phyloP scores from a whole-genome alignment of 495 filamentous ascomycete species.

The Hypoxylon lienhwacheense region DNA sequence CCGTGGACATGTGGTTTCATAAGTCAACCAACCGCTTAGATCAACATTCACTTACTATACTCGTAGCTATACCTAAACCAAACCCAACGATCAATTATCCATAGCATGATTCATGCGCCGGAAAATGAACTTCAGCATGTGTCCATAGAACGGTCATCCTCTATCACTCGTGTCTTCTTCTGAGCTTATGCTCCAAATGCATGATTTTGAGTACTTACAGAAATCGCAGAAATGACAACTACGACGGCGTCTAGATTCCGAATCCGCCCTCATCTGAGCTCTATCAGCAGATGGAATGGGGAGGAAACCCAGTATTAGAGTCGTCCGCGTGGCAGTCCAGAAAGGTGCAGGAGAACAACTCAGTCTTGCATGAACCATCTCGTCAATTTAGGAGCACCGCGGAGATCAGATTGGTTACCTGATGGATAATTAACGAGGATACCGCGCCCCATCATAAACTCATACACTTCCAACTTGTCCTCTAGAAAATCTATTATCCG shows the following conservation, averaged over 20 bases:
- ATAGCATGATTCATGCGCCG: slow-evolving; percentile 18
- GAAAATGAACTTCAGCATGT: slow-evolving; percentile 28
- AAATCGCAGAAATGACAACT: slow-evolving; percentile 8
- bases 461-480: background rate
- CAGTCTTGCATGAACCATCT: slow-evolving; percentile 22
- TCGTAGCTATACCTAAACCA: too few relatives aligned
- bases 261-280: too few relatives aligned
- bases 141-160: slow-evolving; percentile 3
- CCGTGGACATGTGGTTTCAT: background rate
- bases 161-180: background rate
- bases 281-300: too few relatives aligned
- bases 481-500: background rate
- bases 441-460: background rate
- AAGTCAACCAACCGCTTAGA: background rate
- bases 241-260: background rate
- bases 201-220: background rate
- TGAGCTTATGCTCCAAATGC: slow-evolving; percentile 8
- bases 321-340: too few relatives aligned
- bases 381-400: background rate
- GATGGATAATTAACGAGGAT: background rate
- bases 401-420: slow-evolving; percentile 10
- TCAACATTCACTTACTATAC: background rate
- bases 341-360: slow-evolving; percentile 31
- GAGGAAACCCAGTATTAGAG: too few relatives aligned
- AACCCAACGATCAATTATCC: slow-evolving; percentile 13